Evolutionary conservation across 148 eudicot species (phyloP).

Genomic region (Rhododendron henanense): DNA sequence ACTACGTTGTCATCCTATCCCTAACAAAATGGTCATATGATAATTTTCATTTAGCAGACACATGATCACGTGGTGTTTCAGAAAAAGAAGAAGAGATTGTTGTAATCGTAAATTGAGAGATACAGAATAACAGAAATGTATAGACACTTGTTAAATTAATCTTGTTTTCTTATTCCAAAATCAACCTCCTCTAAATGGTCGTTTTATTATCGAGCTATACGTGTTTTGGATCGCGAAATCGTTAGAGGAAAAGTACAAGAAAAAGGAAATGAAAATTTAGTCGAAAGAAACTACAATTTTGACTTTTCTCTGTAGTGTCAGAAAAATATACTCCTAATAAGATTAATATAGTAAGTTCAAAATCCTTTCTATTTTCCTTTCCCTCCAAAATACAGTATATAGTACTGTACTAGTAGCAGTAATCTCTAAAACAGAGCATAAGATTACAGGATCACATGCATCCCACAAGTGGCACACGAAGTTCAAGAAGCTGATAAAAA

Average conservation of each 20-base stretch:
- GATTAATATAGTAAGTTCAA: not conserved
- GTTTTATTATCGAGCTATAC: no score
- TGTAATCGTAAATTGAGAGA: not conserved
- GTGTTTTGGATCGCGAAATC: not conserved
- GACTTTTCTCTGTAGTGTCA: not conserved
- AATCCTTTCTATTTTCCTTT: not conserved
- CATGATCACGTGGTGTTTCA: not conserved
- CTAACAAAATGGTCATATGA: no score
- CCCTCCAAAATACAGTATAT: not conserved
- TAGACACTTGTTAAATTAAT: not conserved
- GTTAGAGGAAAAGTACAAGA: not conserved
- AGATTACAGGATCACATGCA: not conserved
- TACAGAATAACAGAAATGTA: not conserved
- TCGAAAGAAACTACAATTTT: not conserved
- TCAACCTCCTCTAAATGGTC: not conserved
- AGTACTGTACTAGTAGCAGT: not conserved
- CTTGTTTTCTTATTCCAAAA: not conserved
- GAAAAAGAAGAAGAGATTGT: not conserved
- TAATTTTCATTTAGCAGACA: no score
- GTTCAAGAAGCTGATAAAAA: not conserved
- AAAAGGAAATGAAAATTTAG: not conserved
- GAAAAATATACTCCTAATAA: not conserved
- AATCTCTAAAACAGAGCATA: not conserved
- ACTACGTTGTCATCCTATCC: not conserved
- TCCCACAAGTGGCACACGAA: not conserved